Evolutionary conservation across 2,329 filamentous ascomycete genomes (phyloP), one percentile per base, ranked within the genome.

Genomic region (Xylaria sp.): DNA sequence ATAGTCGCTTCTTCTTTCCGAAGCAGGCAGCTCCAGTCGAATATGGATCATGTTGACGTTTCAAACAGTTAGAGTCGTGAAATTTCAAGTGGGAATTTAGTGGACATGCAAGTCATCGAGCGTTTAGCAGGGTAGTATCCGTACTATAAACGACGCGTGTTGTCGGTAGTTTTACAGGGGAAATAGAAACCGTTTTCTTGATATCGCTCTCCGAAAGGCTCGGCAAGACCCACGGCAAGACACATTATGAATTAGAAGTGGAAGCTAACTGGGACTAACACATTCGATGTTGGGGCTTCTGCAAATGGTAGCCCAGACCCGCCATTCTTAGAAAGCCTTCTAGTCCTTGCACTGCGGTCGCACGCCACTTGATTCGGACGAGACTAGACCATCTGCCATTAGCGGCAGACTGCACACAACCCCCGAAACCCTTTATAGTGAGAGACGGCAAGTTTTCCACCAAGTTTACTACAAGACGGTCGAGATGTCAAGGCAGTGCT

Each of bases 1-100:
- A 5, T 27, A 54, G 40, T 63, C 60, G 60, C 65, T 48, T 63
- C 37, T 53, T 59, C 27, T 67, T 59, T 47, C 65, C 65, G 16
- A 55, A 60, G 44, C 27, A 2, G 60, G 60, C 53, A 63, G 54
- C 25, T 44, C 53, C 9, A 54, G 27, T 54, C 9, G 37, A 27
- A n/a, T 29, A 25, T 44, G 37, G 47, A 29, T 27, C 25, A 27
- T 32, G 18, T 42, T 13, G 21, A 37, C 47, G 54, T 51, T 32
- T 37, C 47, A 32, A 42, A 27, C 23, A 35, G 12, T 18, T 48
- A 23, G 21, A 59, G 10, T 25, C 32, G 25, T 44, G 51, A 16
- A 40, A 63, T 54, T 16, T 32, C 25, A 25, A 16, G 29, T 61
- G 23, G 58, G 35, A 40, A 42, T 13, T 16, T 42, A 3, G 16